These are phyloP conservation scores for Penicillium sp. DNA, from an alignment of 2,329 filamentous ascomycete genomes.

Conservation along the genomic window DNA sequence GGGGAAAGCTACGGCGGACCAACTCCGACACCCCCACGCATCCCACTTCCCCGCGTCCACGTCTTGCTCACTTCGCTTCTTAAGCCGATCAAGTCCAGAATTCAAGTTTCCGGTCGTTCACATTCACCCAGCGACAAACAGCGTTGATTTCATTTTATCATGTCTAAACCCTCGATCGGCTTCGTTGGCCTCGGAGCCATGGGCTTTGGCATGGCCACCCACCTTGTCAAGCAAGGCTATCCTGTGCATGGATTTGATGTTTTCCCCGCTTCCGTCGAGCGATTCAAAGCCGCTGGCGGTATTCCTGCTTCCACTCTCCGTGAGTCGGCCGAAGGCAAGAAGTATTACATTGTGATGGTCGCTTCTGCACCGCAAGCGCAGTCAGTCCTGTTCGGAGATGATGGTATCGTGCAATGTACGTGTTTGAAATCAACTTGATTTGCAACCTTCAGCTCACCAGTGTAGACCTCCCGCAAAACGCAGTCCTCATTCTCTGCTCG, in stretches of 20 bases:
- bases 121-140: background rate
- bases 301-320: conserved; percentile 62
- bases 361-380: conserved; percentile 73
- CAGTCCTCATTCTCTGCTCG: conserved; percentile 69
- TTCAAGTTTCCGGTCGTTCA: background rate
- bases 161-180: conserved; percentile 58
- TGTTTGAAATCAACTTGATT: background rate
- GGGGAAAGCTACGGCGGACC: conserved; percentile 3
- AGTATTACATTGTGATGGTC: conserved; percentile 75
- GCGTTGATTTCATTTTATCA: conserved; percentile 24
- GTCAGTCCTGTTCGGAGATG: conserved; percentile 65
- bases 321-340: conserved; percentile 63
- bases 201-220: conserved; percentile 81
- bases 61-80: background rate
- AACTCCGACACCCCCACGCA: conserved; percentile 12
- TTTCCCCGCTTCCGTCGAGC: conserved; percentile 68
- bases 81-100: background rate
- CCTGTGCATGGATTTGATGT: conserved; percentile 74
- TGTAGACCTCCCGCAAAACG: conserved; percentile 58
- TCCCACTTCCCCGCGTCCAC: conserved; percentile 1
- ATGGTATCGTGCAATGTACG: conserved; percentile 51
- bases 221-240: conserved; percentile 71
- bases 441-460: background rate
- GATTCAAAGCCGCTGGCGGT: conserved; percentile 68
- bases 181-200: conserved; percentile 81